Percentiles rank a stretch among this genome's conserved stretches.
Conservation (phyloP, 2,329 filamentous ascomycete species). For the Neopestalotiopsis sp. region DNA sequence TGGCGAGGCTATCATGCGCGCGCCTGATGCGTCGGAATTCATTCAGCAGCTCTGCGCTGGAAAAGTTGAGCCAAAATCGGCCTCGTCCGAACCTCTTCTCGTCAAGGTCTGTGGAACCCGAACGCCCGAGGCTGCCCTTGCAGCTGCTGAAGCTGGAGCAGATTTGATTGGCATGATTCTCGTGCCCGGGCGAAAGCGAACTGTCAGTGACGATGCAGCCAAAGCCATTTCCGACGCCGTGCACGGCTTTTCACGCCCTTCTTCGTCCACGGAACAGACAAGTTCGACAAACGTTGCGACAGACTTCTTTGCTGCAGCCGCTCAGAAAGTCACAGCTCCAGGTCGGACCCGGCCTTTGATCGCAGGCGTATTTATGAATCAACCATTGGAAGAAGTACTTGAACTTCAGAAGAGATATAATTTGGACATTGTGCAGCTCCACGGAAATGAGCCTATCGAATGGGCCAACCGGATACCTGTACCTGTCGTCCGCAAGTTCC, state of each 20-base stretch:
- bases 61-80: constrained; percentile 41
- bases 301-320: constrained; percentile 75
- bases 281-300: constrained; percentile 44
- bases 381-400: constrained; percentile 82
- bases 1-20: constrained; percentile 94
- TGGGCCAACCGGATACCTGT: constrained; percentile 91
- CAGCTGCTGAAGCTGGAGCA: constrained; percentile 84
- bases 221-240: constrained; percentile 81
- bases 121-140: constrained; percentile 77
- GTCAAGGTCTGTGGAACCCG: constrained; percentile 97
- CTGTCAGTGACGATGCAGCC: constrained; percentile 79
- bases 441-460: constrained; percentile 90
- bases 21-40: constrained; percentile 80
- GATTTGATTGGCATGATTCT: constrained; percentile 94
- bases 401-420: constrained; percentile 76
- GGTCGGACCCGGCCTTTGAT: constrained; percentile 69
- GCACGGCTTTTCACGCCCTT: constrained; percentile 56
- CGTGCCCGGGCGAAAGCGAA: constrained; percentile 80
- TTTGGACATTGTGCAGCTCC: constrained; percentile 90
- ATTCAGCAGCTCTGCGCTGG: constrained; percentile 82
- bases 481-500: constrained; percentile 87
- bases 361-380: constrained; percentile 93
- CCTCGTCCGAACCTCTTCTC: constrained; percentile 57
- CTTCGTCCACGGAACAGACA: constrained; percentile 33
- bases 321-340: constrained; percentile 48